Percentiles rank a stretch among this genome's conserved stretches.
These are phyloP conservation scores for Gentiana dahurica DNA, from an alignment of 257 asterid species.

Conservation along the genomic window DNA sequence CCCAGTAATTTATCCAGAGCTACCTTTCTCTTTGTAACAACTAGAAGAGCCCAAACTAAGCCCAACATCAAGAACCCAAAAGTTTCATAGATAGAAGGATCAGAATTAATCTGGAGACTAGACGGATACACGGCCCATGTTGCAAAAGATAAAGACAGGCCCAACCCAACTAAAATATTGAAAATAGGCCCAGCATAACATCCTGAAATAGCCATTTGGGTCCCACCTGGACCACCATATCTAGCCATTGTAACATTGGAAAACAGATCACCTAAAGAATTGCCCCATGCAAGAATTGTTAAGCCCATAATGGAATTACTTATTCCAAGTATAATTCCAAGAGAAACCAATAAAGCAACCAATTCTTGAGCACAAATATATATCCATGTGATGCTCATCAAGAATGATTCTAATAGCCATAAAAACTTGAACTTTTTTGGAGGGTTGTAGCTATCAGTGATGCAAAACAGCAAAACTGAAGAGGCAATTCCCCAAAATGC, in stretches of 20 bases:
- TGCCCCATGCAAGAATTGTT: constrained; percentile 20
- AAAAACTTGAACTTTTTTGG: constrained; percentile 14
- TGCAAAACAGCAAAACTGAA: constrained; percentile 4
- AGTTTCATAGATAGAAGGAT: constrained; percentile 8
- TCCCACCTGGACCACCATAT: constrained; percentile 13
- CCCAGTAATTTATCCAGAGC: constrained; percentile 8
- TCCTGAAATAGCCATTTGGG: constrained; percentile 11
- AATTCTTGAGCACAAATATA: constrained; percentile 18
- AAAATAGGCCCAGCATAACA: constrained; percentile 22
- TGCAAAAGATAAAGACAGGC: constrained; percentile 5
- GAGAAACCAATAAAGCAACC: constrained; percentile 17
- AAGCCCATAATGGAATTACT: constrained; percentile 14
- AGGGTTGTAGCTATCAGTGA: constrained; percentile 8
- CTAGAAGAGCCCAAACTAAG: constrained; percentile 17
- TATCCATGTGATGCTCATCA: constrained; percentile 17
- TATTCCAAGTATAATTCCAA: constrained; percentile 12
- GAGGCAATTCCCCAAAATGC: constrained; percentile 2
- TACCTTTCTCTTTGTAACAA: constrained; percentile 3
- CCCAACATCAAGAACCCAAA: constrained; percentile 10
- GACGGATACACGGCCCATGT: constrained; percentile 10
- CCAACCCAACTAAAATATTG: constrained; percentile 15
- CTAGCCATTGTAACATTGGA: constrained; percentile 17
- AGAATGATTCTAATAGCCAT: constrained; percentile 14
- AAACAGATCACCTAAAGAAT: constrained; percentile 22
- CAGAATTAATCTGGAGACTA: background rate